These are phyloP conservation scores for Waltergamsia citrina DNA, from an alignment of 2,329 filamentous ascomycete genomes.

Conservation along the genomic window DNA sequence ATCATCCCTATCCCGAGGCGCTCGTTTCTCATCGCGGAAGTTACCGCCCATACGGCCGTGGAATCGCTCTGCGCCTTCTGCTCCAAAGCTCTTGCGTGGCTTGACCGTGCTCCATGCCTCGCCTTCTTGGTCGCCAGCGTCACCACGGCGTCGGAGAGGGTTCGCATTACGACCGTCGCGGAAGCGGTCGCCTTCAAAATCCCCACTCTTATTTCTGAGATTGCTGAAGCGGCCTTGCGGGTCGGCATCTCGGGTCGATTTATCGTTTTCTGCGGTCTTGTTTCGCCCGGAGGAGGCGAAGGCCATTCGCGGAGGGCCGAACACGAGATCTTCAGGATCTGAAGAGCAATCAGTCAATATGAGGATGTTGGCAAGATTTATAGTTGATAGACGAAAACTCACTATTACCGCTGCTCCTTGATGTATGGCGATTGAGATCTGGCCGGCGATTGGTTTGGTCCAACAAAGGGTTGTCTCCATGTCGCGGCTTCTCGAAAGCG, in stretches of 20 bases:
- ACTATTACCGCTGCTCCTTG: constrained; percentile 50
- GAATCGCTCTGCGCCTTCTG: constrained; percentile 63
- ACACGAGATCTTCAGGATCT: constrained; percentile 73
- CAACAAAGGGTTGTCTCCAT: constrained; percentile 32
- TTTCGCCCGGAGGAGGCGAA: constrained; percentile 73
- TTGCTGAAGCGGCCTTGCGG: constrained; percentile 48
- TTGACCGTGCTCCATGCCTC: constrained; percentile 71
- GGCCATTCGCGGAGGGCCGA: constrained; percentile 73
- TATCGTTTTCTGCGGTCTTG: constrained; percentile 43
- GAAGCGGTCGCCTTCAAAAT: constrained; percentile 40
- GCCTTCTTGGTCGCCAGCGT: constrained; percentile 46
- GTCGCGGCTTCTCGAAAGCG: constrained; percentile 26
- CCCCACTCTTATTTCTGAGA: constrained; percentile 40
- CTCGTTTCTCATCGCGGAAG: constrained; percentile 30
- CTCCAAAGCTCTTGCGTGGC: constrained; percentile 63
- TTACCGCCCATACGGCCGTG: constrained; percentile 53
- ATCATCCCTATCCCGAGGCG: constrained; percentile 42
- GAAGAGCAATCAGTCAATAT: too few species aligned
- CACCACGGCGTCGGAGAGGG: constrained; percentile 43
- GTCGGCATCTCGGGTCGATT: constrained; percentile 40
- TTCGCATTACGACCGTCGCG: constrained; percentile 33
- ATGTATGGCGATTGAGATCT: constrained; percentile 41
- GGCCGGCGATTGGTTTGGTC: constrained; percentile 43
- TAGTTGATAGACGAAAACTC: too few species aligned
- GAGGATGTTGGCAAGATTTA: too few species aligned